phyloP scores from a whole-genome alignment of 2,329 filamentous ascomycete species.

The Cryphonectria naterciae region DNA sequence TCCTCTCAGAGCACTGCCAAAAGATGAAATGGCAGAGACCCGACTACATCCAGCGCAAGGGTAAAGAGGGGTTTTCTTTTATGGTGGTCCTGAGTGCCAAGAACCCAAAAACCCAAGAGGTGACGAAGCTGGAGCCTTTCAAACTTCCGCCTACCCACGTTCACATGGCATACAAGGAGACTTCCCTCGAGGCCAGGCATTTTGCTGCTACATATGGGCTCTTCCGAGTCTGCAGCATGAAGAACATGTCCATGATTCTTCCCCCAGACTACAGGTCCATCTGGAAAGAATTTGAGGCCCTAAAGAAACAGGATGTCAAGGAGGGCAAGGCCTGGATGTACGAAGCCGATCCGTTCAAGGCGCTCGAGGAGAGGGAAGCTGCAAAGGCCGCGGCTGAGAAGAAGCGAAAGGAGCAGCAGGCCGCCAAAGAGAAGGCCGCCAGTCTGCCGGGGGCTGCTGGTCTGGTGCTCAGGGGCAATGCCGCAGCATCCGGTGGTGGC shows the following conservation, averaged over 20 bases:
- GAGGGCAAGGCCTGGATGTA: slow-evolving; percentile 89
- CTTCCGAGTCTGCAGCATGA: slow-evolving; percentile 91
- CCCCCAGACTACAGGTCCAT: slow-evolving; percentile 87
- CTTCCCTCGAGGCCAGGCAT: slow-evolving; percentile 87
- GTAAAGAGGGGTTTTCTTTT: slow-evolving; percentile 74
- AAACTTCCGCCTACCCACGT: slow-evolving; percentile 77
- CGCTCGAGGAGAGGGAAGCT: slow-evolving; percentile 77
- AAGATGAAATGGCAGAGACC: slow-evolving; percentile 95
- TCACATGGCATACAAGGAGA: slow-evolving; percentile 74
- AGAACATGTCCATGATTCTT: slow-evolving; percentile 92
- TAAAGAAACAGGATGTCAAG: slow-evolving; percentile 81
- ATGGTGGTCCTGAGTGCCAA: slow-evolving; percentile 76
- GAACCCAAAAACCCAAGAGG: slow-evolving; percentile 83
- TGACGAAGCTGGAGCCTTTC: slow-evolving; percentile 77
- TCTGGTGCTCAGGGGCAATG: slow-evolving; percentile 54
- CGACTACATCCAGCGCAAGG: slow-evolving; percentile 75
- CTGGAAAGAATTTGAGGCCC: slow-evolving; percentile 86
- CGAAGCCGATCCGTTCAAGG: slow-evolving; percentile 89
- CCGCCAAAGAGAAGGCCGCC: slow-evolving; percentile 68
- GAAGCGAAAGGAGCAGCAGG: slow-evolving; percentile 73
- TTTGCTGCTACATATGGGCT: slow-evolving; percentile 91
- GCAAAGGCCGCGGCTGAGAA: slow-evolving; percentile 77
- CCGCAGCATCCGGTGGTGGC: slow-evolving; percentile 38
- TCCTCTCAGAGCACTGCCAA: slow-evolving; percentile 92
- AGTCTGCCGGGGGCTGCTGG: slow-evolving; percentile 64